Evolutionary conservation across 2,329 filamentous ascomycete species (phyloP).

Genomic region (Arachnomyces sp.): DNA sequence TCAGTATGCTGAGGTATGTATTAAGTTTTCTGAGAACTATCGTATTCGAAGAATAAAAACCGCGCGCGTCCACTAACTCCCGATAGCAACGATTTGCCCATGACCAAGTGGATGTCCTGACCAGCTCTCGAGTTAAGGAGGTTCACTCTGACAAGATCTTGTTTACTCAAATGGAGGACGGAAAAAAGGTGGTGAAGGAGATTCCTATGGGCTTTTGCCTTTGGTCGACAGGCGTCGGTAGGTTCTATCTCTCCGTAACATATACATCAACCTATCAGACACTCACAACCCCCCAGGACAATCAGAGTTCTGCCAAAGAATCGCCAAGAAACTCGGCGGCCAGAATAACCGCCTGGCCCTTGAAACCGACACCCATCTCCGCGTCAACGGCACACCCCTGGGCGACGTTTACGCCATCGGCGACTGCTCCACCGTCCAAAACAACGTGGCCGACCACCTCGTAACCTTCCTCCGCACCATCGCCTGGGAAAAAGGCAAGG

Average conservation of each 20-base stretch:
- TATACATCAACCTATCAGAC: slow-evolving; percentile 2
- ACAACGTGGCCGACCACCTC: slow-evolving; percentile 89
- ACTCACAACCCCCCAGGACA: slow-evolving; percentile 46
- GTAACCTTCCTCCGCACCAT: slow-evolving; percentile 81
- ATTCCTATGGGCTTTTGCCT: slow-evolving; percentile 93
- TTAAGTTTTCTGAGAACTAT: neutral
- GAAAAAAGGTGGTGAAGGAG: slow-evolving; percentile 75
- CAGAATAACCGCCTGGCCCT: slow-evolving; percentile 88
- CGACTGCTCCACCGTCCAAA: slow-evolving; percentile 93
- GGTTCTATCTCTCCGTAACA: slow-evolving; percentile 14
- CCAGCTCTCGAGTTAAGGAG: slow-evolving; percentile 88
- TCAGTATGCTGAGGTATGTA: slow-evolving; percentile 67
- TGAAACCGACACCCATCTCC: slow-evolving; percentile 89
- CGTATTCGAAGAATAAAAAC: neutral
- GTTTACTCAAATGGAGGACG: slow-evolving; percentile 77
- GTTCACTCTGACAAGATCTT: slow-evolving; percentile 76
- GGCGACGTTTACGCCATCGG: slow-evolving; percentile 96
- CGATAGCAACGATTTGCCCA: slow-evolving; percentile 67
- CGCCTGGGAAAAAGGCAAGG: slow-evolving; percentile 84
- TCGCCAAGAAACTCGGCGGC: slow-evolving; percentile 66
- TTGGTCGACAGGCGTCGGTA: slow-evolving; percentile 86
- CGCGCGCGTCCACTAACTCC: slow-evolving; percentile 8
- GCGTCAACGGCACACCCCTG: slow-evolving; percentile 77
- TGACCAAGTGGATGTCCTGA: slow-evolving; percentile 84
- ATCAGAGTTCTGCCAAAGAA: slow-evolving; percentile 66